Base-by-base conservation (phyloP, 441 rosid species). In the Aleurites moluccanus region DNA sequence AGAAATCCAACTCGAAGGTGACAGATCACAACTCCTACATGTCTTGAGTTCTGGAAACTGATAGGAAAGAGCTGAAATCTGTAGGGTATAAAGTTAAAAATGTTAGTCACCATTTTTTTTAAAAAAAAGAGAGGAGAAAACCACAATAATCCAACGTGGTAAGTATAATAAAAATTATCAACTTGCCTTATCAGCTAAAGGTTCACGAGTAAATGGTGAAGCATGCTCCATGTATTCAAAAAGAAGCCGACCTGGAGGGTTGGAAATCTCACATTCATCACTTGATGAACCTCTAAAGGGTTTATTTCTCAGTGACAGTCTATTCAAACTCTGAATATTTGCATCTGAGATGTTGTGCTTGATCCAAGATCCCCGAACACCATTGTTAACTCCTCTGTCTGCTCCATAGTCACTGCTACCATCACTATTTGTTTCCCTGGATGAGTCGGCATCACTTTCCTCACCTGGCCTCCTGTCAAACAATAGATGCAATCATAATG, bases 1-100 rank as follows among this genome's bases (percentile, higher is more conserved):
- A 70, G 93, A 90, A 15, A 95, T 78, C 98, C 99, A 95, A 85
- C 99, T 95, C 16, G 91, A 85, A 67, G 92, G 83, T 0, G 87
- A 85, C 62, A 95, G 84, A 81, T 95, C 98, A 75, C 91, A 91
- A 77, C 99, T 95, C 79, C 86, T 81, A 72, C 80, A 88, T 15
- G 97, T 88, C 81, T 80, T 84, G 62, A 95, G 89, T 73, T 78
- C 90, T 18, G 97, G 93, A 84, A 86, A 92, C 49, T 73, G 83
- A 69, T 89, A 85, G 47, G 92, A 86, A 44, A 95, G 91, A 77
- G 78, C 78, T 63, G 86, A 64, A 65, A 95, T 88, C 98, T 95
- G 87, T 45, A 69, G 47, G 53, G 73, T 21, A 65, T 45, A 73
- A 60, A 59, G 63, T 49, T 35, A 30, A 14, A 16, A 20, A 38